Base-by-base conservation (phyloP, 345 rosid species). In the Isatis tinctoria region DNA sequence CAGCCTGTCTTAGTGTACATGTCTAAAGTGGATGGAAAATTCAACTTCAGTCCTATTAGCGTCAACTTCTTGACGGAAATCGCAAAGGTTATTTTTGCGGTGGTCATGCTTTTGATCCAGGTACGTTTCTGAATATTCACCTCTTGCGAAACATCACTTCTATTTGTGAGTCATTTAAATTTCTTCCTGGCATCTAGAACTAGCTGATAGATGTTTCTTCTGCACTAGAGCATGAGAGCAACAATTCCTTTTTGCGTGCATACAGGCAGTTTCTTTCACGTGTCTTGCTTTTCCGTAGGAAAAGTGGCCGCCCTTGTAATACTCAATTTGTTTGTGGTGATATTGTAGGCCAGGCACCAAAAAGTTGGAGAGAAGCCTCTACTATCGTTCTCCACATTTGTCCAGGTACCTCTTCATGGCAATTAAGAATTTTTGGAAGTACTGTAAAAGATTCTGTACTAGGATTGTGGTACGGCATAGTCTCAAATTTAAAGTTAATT, bases 1-100 rank as follows among this genome's bases (percentile, higher is more conserved):
- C 88, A 95, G 97, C 97, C 99, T 17, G 87, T 95, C 60, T 82
- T 95, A 85, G 99, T 95, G 62, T 95, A 88, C 68, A 95, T 88
- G 93, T 95, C 89, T 69, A 95, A 95, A 78, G 95, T 92, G 37
- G 96, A 92, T 84, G 97, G 97, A 47, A 79, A 72, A 72, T 95
- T 95, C 87, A 82, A 81, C 75, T 95, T 91, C 78, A 95, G 95
- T 79, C 99, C 97, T 22, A 79, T 92, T 47, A 92, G 96, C 59
- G 99, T 95, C 56, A 95, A 95, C 83, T 90, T 95, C 83, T 80
- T 95, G 87, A 92, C 97, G 2, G 99, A 95, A 57, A 76, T 71
- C n/a, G 84, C 90, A 12, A 95, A 95, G 76, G 91, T 90, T 83
- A 48, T 88, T 32, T 92, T 92, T 78, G 97, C 99, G 4, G 22